These are phyloP conservation scores for Kazachstania bromeliacearum DNA, from an alignment of 805 yeast genomes.

Conservation along the genomic window DNA sequence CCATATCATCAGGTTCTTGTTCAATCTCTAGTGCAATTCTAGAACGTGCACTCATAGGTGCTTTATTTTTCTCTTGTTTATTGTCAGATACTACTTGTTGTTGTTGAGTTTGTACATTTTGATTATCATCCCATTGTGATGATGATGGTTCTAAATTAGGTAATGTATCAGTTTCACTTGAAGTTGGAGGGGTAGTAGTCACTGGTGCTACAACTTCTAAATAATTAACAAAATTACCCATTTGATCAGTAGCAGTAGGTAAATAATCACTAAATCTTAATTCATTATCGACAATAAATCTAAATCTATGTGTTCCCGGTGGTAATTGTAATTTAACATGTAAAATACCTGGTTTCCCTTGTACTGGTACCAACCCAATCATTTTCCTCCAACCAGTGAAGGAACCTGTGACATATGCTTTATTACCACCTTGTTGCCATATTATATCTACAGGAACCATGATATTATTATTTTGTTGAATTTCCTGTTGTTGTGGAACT, in stretches of 20 bases:
- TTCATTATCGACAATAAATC: constrained; percentile 91
- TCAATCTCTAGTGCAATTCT: constrained; percentile 37
- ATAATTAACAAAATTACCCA: constrained; percentile 92
- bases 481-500: neutral
- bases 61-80: constrained; percentile 2
- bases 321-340: constrained; percentile 70
- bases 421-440: constrained; percentile 95
- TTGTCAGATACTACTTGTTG: constrained; percentile 3
- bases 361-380: constrained; percentile 63
- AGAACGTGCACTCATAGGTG: constrained; percentile 36
- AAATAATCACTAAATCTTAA: constrained; percentile 76
- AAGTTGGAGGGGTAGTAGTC: too few relatives aligned
- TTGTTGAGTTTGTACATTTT: constrained; percentile 3
- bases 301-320: constrained; percentile 84
- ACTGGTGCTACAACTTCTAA: constrained; percentile 54
- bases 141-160: constrained; percentile 16
- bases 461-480: constrained; percentile 2
- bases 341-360: constrained; percentile 33
- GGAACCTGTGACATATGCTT: constrained; percentile 93
- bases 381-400: constrained; percentile 97
- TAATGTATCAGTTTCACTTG: constrained; percentile 15
- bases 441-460: constrained; percentile 55
- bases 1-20: constrained; percentile 54
- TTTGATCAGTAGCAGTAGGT: constrained; percentile 95
- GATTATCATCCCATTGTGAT: neutral